Conservation (phyloP, 192 early-diverging fungal genomes). For the Cetraspora pellucida region DNA sequence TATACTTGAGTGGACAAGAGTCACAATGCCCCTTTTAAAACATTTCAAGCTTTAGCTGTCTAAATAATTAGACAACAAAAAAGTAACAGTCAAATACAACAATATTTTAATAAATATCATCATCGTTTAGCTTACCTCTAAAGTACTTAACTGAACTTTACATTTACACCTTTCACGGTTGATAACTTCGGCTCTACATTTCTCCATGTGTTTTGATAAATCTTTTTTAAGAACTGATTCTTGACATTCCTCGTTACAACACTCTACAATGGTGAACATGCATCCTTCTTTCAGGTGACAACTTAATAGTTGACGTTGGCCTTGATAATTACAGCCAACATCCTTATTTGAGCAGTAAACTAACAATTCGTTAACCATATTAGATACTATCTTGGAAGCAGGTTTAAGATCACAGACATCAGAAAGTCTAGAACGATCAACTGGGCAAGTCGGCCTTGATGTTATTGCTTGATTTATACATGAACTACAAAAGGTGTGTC, state of each 20-base stretch:
- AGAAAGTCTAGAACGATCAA: constrained; percentile 56
- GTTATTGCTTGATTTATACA: constrained; percentile 63
- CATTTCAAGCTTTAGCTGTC: not conserved
- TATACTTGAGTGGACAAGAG: constrained; percentile 56
- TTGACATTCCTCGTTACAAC: constrained; percentile 57
- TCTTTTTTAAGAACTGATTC: constrained; percentile 59
- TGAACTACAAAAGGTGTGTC: constrained; percentile 67
- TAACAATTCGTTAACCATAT: constrained; percentile 69
- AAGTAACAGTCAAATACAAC: constrained; percentile 6
- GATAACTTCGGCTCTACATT: constrained; percentile 55
- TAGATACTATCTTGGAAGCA: constrained; percentile 60
- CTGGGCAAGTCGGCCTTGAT: constrained; percentile 53
- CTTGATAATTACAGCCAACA: constrained; percentile 57
- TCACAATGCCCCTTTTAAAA: constrained; percentile 52
- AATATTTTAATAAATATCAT: not conserved
- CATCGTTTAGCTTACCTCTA: constrained; percentile 48
- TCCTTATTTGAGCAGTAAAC: constrained; percentile 57
- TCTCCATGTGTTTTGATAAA: constrained; percentile 54
- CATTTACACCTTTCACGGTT: constrained; percentile 61
- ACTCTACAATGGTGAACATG: constrained; percentile 50
- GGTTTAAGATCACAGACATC: constrained; percentile 45
- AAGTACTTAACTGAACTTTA: constrained; percentile 49
- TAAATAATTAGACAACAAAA: not conserved
- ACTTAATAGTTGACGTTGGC: constrained; percentile 59
- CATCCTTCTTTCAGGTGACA: constrained; percentile 62